Base-by-base conservation (phyloP, 2,329 filamentous ascomycete genomes). In the Fusarium napiforme region DNA sequence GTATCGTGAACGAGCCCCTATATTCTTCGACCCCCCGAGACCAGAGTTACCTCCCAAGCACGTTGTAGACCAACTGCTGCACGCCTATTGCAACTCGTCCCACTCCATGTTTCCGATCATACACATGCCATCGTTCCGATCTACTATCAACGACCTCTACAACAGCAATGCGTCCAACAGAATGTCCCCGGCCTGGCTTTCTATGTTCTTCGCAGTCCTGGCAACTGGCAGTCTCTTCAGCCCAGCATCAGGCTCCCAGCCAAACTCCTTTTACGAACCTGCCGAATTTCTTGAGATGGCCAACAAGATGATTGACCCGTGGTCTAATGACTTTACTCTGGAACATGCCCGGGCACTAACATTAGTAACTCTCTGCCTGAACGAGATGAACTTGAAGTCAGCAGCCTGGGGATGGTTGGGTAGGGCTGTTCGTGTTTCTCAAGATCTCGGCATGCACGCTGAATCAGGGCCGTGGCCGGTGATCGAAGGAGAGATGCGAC, bases 321-420 rank as follows among this genome's bases (percentile, higher is more conserved):
- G 95, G 93, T 90, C 90, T 72, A 93, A 97, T 76, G 89, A 93
- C 39, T 90, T 93, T 73, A 90, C 89, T 3, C 85, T 97, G 28
- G 93, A 97, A 74, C 90, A 95, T 78, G 93, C 91, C 5, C 89
- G 94, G 58, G 87, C 91, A 2, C 86, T 93, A 18, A 85, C 96
- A 30, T 86, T 98, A 23, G 88, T 93, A 50, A 92, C 93, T 67
- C 88, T 97, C 30, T 97, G 93, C 73, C 88, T 97, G 43, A 91
- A 92, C 74, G 96, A 98, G 83, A 90, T 93, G 82, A 98, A 98
- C 78, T 85, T 95, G 57, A 95, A 93, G 80, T 94, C 94, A 6
- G 91, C 93, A 2, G 94, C 94, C 18, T 97, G 93, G 90, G 91
- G 91, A 23, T 97, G 94, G 93, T 86, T 97, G 28, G 94, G 93